Base-by-base conservation (phyloP, 441 rosid species). In the Eruca vesicaria region DNA sequence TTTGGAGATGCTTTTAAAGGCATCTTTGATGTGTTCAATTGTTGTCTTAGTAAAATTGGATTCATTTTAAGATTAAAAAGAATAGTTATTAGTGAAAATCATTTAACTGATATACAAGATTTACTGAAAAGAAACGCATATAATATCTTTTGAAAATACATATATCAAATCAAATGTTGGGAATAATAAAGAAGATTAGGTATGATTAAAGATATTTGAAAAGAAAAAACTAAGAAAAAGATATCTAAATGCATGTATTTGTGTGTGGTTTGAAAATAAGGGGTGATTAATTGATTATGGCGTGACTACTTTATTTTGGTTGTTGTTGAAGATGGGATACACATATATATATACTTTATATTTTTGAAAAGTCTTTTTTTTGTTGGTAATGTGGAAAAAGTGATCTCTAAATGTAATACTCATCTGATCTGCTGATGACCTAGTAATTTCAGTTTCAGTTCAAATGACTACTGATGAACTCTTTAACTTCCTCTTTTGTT, bases 261-360 rank as follows among this genome's bases (percentile, higher is more conserved):
- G 78, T 62, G 53, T 68, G 55, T 53, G 60, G 28, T 72, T 81
- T 82, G 84, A 88, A 84, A 80, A 64, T 85, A 76, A 74, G 36
- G 70, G 72, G 18, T 85, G 79, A 83, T 84, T 82, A 83, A 80
- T 74, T 76, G 73, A 80, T 86, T 66, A 79, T 82, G 79, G 80
- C 79, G 74, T 73, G 73, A 26, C n/a, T 64, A 43, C 79, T 81
- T 85, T 82, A 66, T 10, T 76, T 61, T 73, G n/a, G 78, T 78
- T 55, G 70, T 72, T 53, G 74, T 52, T 53, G 74, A 68, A 68
- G 53, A 73, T 73, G 62, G 38, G 18, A 20, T 60, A 59, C n/a
- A n/a, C n/a, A n/a, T 72, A 36, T 66, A 52, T 72, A 36, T 60
- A 52, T 38, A 72, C 73, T 72, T 78, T 53, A 14, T 50, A 50